Evolutionary conservation across 2,329 filamentous ascomycete genomes (phyloP), one percentile per base, ranked within the genome.

Genomic region (Penicillium vulpinum): DNA sequence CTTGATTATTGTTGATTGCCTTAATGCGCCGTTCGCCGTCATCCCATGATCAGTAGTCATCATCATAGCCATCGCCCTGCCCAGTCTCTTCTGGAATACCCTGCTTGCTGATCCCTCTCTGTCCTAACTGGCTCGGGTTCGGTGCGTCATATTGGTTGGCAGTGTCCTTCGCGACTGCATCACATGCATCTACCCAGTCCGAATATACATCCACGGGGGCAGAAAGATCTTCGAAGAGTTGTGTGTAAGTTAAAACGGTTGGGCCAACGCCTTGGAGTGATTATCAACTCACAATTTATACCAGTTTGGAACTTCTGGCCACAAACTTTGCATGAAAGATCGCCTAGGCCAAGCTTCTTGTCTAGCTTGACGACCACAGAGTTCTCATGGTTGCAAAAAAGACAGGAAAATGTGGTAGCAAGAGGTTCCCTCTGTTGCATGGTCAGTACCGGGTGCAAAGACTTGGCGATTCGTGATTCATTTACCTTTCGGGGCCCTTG

Each of bases 331-430:
- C 94, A 99, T 58, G 88, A 86, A 26, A 99, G 81, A 59, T 89
- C 85, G 45, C 93, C 94, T 36, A 96, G 84, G 50, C 91, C 91
- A 28, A 86, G 81, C 74, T 97, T 97, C 82, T 96, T 96, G 73
- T 99, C 92, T 49, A 99, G 83, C 76, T 95, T 94, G 65, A 97
- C 90, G 28, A 86, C 84, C 51, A 99, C 90, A 0, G 92, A 91
- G 64, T 91, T 94, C 73, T 97, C 94, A 77, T 97, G 92, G 75
- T 97, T 97, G 82, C 94, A 99, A 79, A 99, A 99, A 44, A 99
- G 87, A 73, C 94, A 99, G 56, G 92, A 91, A 76, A 99, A 99
- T n/a, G 86, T 85, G 3, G 90, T 92, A 16, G 78, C 70, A n/a
- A 81, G 73, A 26, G 77, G 76, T 63, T 80, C 78, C 66, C 72